phyloP scores from a whole-genome alignment of 495 filamentous ascomycete species.

The Opeltia flavorubescens region DNA sequence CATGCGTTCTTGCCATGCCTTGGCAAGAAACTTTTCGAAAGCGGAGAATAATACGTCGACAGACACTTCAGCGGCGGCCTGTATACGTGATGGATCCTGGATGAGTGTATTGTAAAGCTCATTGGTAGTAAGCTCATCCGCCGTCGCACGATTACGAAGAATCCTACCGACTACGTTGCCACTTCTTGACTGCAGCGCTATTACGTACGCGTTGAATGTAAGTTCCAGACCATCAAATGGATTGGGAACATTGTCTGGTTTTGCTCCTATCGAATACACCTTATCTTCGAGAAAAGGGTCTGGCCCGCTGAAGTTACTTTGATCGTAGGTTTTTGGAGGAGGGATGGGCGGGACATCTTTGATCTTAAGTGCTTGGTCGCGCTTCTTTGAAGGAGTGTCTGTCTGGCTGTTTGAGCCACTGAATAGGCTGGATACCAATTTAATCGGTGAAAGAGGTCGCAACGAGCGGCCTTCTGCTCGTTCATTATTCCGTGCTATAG shows the following conservation, averaged over 20 bases:
- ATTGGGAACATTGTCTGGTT: conserved; percentile 8
- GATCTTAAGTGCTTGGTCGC: conserved; percentile 7
- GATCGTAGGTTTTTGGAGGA: conserved; percentile 18
- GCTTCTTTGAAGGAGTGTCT: conserved; percentile 13
- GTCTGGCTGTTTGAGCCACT: conserved; percentile 29
- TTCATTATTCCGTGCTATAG: conserved; percentile 44
- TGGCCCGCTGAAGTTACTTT: conserved; percentile 25
- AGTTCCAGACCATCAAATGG: conserved; percentile 52
- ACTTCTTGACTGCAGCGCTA: conserved; percentile 66
- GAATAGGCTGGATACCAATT: conserved; percentile 74
- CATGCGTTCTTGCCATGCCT: conserved; percentile 81
- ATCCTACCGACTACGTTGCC: conserved; percentile 70
- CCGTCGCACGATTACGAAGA: conserved; percentile 52
- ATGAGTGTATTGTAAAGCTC: conserved; percentile 83
- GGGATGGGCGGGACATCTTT: conserved; percentile 21
- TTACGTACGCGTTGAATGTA: conserved; percentile 71
- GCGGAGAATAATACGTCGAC: conserved; percentile 86
- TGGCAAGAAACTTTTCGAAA: conserved; percentile 84
- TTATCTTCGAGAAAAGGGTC: conserved; percentile 18
- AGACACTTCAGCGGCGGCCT: conserved; percentile 58
- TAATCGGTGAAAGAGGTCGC: conserved; percentile 72
- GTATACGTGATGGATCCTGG: conserved; percentile 62
- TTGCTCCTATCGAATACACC: conserved; percentile 19
- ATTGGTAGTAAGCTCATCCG: conserved; percentile 69
- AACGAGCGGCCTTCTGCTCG: conserved; percentile 43